These are phyloP conservation scores for Scutellaria barbata DNA, from an alignment of 257 asterid species.

Conservation along the genomic window DNA sequence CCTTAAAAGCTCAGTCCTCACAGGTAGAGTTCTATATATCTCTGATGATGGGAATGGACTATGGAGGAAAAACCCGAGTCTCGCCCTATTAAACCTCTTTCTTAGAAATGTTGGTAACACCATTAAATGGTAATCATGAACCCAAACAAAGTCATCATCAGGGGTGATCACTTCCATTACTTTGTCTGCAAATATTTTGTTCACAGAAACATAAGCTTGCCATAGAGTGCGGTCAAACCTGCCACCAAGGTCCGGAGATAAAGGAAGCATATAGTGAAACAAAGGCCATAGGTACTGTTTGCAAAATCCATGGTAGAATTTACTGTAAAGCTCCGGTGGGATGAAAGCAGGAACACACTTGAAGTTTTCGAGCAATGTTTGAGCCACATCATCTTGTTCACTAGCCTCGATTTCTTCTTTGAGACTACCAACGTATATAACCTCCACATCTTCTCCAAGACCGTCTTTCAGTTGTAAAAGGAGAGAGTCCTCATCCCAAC, in stretches of 20 bases:
- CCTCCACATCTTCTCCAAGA: conserved; percentile 80
- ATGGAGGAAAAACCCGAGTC: too few species aligned
- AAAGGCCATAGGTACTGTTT: conserved; percentile 89
- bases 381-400: conserved; percentile 83
- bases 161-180: conserved; percentile 91
- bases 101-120: conserved; percentile 82
- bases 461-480: conserved; percentile 85
- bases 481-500: conserved; percentile 93
- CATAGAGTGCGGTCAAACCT: conserved; percentile 79
- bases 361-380: conserved; percentile 73
- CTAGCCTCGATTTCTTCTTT: conserved; percentile 66
- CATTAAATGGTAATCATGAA: conserved; percentile 90
- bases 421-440: conserved; percentile 74
- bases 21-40: conserved; percentile 81
- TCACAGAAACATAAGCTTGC: conserved; percentile 91
- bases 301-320: conserved; percentile 88
- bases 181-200: conserved; percentile 86
- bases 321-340: conserved; percentile 71
- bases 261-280: conserved; percentile 93
- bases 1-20: conserved; percentile 69
- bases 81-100: conserved; percentile 60
- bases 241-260: conserved; percentile 91
- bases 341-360: conserved; percentile 91
- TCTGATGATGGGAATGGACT: too few species aligned
- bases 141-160: conserved; percentile 90